Conservation (phyloP, 331 rosid genomes). For the Pyracantha coccinea region DNA sequence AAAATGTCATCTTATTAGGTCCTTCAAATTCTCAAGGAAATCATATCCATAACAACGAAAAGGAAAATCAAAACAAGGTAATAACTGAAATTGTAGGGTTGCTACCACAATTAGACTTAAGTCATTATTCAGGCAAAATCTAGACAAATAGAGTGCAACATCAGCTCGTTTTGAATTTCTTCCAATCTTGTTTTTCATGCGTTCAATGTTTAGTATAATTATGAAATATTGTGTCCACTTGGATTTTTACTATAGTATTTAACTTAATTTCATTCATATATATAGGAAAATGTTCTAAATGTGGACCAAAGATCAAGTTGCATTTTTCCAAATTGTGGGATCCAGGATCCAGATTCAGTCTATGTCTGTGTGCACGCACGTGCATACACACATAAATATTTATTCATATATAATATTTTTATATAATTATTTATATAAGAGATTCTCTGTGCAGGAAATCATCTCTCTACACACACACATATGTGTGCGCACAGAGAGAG, state of each 20-base stretch:
- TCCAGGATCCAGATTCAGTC: background rate
- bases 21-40: slow-evolving; percentile 12
- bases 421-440: no score
- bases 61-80: background rate
- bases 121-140: background rate
- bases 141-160: background rate
- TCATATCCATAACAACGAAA: background rate
- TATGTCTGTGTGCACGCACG: no score
- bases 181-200: background rate
- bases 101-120: background rate
- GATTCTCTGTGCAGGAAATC: no score
- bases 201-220: background rate
- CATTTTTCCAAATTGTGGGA: background rate
- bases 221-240: background rate
- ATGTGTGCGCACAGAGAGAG: background rate
- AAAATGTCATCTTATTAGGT: slow-evolving; percentile 26
- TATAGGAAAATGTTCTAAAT: background rate
- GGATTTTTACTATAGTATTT: background rate
- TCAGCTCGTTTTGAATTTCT: background rate
- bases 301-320: background rate
- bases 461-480: no score
- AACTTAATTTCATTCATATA: background rate
- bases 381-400: no score
- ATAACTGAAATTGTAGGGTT: background rate
- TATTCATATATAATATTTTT: no score